Base-by-base conservation (phyloP, 176 grass and related monocot species). In the Eleusine coracana region DNA sequence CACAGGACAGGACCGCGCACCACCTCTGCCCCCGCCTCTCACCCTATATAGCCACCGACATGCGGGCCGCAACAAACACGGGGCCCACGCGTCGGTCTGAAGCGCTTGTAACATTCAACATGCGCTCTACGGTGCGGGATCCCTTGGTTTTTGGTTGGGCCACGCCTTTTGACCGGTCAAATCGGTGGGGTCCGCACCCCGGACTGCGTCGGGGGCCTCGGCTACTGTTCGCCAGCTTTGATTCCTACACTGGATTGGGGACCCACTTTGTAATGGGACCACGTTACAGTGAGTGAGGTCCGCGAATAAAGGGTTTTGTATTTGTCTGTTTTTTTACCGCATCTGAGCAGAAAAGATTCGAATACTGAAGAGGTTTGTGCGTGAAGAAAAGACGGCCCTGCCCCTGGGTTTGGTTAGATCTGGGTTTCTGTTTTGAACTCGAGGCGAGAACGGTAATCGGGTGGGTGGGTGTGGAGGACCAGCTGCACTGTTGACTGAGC, bases 111-210 rank as follows among this genome's bases (percentile, higher is more conserved):
- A 0, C 1, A 1, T 0, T 0, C 1, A 10, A 0, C 39, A 74
- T 77, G 39, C 18, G 13, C 17, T 28, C 10, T 18, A n/a, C 25
- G 7, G 21, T 49, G 77, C 75, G 75, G 82, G 70, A 80, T 88
- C 82, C 69, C 70, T 79, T 62, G 68, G 88, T 60, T 31, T 4
- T 63, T 54, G 62, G 74, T 73, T 78, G 79, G 84, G 79, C 50
- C 79, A 83, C 73, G 69, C 84, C 84, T 87, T 86, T 90, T 90
- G 88, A 90, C 88, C 80, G 80, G 88, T 90, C 88, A 86, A 86
- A 83, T 74, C 84, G 1, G n/a, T 40, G 23, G 88, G 74, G 41
- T 79, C 79, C 79, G 36, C 78, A 3, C 40, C 21, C 73, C 9
- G 79, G 79, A 60, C 83, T 29, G 77, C 82, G 18, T 56, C 14